These are phyloP conservation scores for Clonostachys rhizophaga DNA, from an alignment of 2,329 filamentous ascomycete genomes.

Conservation along the genomic window DNA sequence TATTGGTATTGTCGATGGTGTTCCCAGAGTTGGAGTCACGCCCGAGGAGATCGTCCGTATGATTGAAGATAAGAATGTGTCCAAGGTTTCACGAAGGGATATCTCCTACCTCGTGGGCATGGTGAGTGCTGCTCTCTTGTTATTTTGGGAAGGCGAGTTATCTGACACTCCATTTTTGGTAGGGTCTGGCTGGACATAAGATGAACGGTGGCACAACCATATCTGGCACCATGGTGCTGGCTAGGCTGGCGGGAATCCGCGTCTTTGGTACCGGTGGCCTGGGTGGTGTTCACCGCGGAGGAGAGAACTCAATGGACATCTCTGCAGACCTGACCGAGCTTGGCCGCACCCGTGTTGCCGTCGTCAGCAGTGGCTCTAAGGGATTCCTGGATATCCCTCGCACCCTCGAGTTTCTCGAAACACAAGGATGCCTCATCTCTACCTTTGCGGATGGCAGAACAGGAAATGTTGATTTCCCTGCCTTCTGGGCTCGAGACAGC, in stretches of 20 bases:
- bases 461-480: slow-evolving; percentile 77
- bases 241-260: slow-evolving; percentile 79
- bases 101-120: slow-evolving; percentile 76
- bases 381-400: slow-evolving; percentile 90
- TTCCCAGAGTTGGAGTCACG: slow-evolving; percentile 74
- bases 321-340: slow-evolving; percentile 95
- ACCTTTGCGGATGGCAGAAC: slow-evolving; percentile 83
- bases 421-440: slow-evolving; percentile 72
- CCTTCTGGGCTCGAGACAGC: slow-evolving; percentile 89
- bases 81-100: slow-evolving; percentile 85
- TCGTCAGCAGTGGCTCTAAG: slow-evolving; percentile 89
- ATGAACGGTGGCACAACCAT: slow-evolving; percentile 91
- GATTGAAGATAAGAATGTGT: slow-evolving; percentile 60
- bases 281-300: slow-evolving; percentile 89
- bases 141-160: background rate
- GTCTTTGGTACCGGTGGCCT: slow-evolving; percentile 94
- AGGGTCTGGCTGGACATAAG: slow-evolving; percentile 61
- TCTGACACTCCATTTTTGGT: slow-evolving; percentile 4
- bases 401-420: slow-evolving; percentile 75
- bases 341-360: slow-evolving; percentile 81
- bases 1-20: slow-evolving; percentile 79
- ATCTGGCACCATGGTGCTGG: slow-evolving; percentile 86
- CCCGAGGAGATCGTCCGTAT: slow-evolving; percentile 70
- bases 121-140: slow-evolving; percentile 39
- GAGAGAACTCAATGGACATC: slow-evolving; percentile 82